Base-by-base conservation (phyloP, 345 rosid species). In the Hibiscus syriacus region DNA sequence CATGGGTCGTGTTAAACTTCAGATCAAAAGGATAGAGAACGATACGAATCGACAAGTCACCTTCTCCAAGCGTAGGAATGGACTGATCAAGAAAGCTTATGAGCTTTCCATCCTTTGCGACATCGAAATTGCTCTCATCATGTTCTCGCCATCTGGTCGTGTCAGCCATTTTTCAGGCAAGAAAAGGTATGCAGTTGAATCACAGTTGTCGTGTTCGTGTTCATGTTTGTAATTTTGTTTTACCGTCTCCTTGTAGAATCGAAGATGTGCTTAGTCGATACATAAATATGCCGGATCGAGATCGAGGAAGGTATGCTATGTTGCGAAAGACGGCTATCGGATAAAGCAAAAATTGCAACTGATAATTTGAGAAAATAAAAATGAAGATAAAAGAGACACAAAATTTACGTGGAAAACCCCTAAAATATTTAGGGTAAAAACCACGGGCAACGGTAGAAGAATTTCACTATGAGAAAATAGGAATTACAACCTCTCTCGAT, bases 141-240 rank as follows among this genome's bases (percentile, higher is more conserved):
- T 45, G 49, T 45, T 45, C n/a, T 45, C 49, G 6, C 49, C 49
- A 45, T 45, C 49, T 0, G 49, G 49, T 45, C 49, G 49, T 45
- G 49, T 45, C n/a, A 45, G 49, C 5, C 49, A 45, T 14, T 45
- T 45, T 17, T 13, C 49, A 16, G 49, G 49, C 49, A 45, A 82
- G 74, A 80, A 64, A 69, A 88, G 91, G 97, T 88, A n/a, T n/a
- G n/a, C n/a, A n/a, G n/a, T 53, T 53, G 16, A 59, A 3, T 19
- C 19, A 13, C 6, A 17, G 10, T n/a, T 3, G 11, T 10, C 6
- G 3, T 53, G 16, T 53, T 29, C 4, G 4, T 50, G 26, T 50
- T 29, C 11, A 6, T 50, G 26, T 50, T 29, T 11, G 4, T 29
- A 3, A 14, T 23, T 16, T 26, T 54, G 9, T 6, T 6, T 45